Conservation (phyloP, 2,329 filamentous ascomycete species). For the Aspergillus thermomutatus region DNA sequence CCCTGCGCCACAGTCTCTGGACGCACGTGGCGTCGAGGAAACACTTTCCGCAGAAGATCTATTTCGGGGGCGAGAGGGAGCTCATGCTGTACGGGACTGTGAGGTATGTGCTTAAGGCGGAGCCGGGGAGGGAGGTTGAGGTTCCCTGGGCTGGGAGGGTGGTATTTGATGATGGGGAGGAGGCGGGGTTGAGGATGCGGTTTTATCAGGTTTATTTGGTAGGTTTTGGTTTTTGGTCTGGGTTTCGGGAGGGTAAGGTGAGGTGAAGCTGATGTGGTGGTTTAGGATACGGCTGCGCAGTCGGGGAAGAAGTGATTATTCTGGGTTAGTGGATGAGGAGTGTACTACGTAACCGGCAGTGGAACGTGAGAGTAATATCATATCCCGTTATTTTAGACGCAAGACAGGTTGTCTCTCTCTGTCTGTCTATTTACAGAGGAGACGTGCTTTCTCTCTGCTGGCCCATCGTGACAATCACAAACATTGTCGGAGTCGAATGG, state of each 20-base stretch:
- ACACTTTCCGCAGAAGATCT: slow-evolving; percentile 29
- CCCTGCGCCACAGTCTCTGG: slow-evolving; percentile 35
- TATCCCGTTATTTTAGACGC: background rate
- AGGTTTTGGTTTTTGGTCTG: slow-evolving; percentile 10
- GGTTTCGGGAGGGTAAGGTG: background rate
- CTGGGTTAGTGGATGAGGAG: background rate
- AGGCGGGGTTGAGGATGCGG: slow-evolving; percentile 30
- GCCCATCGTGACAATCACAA: no score
- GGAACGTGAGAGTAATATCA: background rate
- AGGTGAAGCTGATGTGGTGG: slow-evolving; percentile 3
- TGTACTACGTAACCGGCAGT: background rate
- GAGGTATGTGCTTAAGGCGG: slow-evolving; percentile 30
- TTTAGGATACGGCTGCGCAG: slow-evolving; percentile 33
- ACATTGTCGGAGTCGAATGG: background rate
- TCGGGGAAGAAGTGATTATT: slow-evolving; percentile 25
- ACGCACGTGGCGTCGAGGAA: slow-evolving; percentile 33
- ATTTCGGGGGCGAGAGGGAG: slow-evolving; percentile 31
- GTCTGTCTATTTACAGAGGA: no score
- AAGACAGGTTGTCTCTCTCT: no score
- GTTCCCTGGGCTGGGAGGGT: slow-evolving; percentile 37
- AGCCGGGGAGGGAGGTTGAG: slow-evolving; percentile 29
- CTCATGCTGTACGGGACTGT: slow-evolving; percentile 39
- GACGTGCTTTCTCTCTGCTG: background rate
- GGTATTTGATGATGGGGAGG: slow-evolving; percentile 27
- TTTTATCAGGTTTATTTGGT: slow-evolving; percentile 43